Evolutionary conservation across 345 rosid genomes (phyloP).

Genomic region (Eucalyptus tenuipes): DNA sequence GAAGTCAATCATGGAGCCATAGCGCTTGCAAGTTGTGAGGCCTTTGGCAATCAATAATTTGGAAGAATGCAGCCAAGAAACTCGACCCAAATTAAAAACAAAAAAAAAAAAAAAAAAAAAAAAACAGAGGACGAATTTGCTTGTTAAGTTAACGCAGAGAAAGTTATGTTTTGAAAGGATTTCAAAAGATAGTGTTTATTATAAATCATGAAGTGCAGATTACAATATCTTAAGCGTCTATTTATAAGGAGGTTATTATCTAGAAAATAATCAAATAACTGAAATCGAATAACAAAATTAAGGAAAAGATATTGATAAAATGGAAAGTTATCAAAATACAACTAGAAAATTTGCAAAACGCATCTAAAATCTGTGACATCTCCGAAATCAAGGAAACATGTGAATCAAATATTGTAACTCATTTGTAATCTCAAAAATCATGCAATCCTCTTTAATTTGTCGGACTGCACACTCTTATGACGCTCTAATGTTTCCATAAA

Average conservation of each 20-base stretch:
- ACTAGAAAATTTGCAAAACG: too few species aligned
- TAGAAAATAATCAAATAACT: too few species aligned
- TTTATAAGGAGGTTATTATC: rapidly evolving
- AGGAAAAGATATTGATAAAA: too few species aligned
- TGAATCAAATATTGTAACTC: too few species aligned
- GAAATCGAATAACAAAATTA: too few species aligned
- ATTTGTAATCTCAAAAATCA: too few species aligned
- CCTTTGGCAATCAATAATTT: not conserved
- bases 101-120: not conserved
- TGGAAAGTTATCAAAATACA: too few species aligned
- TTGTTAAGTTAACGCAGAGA: rapidly evolving
- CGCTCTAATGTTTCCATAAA: rapidly evolving
- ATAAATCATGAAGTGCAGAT: too few species aligned
- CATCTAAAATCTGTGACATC: too few species aligned
- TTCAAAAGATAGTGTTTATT: too few species aligned
- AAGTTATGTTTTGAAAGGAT: too few species aligned
- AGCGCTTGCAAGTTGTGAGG: not conserved
- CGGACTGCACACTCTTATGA: rapidly evolving
- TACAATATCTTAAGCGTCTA: rapidly evolving
- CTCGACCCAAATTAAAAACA: not conserved
- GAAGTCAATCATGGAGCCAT: not conserved
- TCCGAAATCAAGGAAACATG: rapidly evolving
- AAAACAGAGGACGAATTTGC: not conserved
- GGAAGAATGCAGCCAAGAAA: not conserved
- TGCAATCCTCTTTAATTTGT: rapidly evolving